Evolutionary conservation across 1,284 basidiomycete species (phyloP).

Genomic region (Ustilago hordei): DNA sequence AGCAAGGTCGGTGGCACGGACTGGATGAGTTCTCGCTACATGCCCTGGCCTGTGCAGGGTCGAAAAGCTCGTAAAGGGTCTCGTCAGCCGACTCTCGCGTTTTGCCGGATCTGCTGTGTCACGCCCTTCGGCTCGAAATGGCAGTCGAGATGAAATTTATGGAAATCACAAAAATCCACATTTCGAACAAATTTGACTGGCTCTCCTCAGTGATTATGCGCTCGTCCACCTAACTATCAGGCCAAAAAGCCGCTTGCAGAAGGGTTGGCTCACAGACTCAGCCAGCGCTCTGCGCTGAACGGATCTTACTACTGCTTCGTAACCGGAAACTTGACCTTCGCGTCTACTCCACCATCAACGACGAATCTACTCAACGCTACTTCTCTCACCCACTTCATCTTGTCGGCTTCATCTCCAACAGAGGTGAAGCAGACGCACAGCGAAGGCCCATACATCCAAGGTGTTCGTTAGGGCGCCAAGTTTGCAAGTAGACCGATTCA

Average conservation of each 20-base stretch:
- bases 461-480: not conserved
- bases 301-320: not conserved
- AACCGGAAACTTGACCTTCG: not conserved
- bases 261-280: not conserved
- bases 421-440: not conserved
- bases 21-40: not conserved
- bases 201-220: constrained; percentile 4
- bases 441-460: not conserved
- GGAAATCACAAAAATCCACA: constrained; percentile 3
- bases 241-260: constrained; percentile 3
- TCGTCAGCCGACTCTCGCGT: not conserved
- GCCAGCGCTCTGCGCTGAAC: not conserved
- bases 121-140: not conserved
- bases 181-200: constrained; percentile 6
- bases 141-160: constrained; percentile 2
- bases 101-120: not conserved
- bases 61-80: not conserved
- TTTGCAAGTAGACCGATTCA: not conserved
- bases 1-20: not conserved
- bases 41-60: constrained; percentile 6
- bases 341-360: not conserved
- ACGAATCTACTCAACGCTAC: not conserved
- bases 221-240: not conserved
- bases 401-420: not conserved
- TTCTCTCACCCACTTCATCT: constrained; percentile 1